These are phyloP conservation scores for Cucurbita pepo DNA, from an alignment of 306 rosid genomes.

Conservation along the genomic window DNA sequence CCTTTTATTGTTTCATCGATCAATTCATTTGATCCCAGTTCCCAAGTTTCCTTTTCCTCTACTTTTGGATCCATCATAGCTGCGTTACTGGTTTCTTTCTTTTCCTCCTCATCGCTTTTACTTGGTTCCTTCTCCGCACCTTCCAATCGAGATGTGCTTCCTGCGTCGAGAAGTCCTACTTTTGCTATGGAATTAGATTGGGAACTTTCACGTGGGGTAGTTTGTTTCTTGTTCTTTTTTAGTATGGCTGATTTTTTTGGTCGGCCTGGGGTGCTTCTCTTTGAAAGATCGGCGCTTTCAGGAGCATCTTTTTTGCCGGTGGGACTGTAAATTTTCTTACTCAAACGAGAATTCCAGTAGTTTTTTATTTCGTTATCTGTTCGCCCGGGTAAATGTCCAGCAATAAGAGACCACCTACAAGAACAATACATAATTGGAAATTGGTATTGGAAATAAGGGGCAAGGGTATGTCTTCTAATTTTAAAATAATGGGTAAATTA, in stretches of 20 bases:
- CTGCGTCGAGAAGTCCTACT: background rate
- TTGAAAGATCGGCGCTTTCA: conserved; percentile 8
- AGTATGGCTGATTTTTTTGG: background rate
- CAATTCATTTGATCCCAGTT: background rate
- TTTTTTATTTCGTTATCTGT: conserved; percentile 80
- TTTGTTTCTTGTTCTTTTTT: background rate
- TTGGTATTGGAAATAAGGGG: too few species aligned
- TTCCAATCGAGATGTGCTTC: background rate
- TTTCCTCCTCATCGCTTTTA: background rate
- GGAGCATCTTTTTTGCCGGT: conserved; percentile 27
- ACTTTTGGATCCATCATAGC: background rate
- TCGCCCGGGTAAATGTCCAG: conserved; percentile 63
- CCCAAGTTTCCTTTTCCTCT: conserved; percentile 12
- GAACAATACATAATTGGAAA: background rate
- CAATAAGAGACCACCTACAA: conserved; percentile 78
- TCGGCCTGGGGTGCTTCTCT: conserved; percentile 10
- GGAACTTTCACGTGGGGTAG: background rate
- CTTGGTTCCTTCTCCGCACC: background rate
- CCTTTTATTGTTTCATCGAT: background rate
- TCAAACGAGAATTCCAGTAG: conserved; percentile 77
- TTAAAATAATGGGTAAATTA: too few species aligned
- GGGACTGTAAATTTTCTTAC: conserved; percentile 34
- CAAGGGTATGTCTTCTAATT: too few species aligned
- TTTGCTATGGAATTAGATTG: background rate
- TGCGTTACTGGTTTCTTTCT: background rate